Base-by-base conservation (phyloP, 768 basidiomycete genomes). In the Porphyrellus cyaneotinctus region DNA sequence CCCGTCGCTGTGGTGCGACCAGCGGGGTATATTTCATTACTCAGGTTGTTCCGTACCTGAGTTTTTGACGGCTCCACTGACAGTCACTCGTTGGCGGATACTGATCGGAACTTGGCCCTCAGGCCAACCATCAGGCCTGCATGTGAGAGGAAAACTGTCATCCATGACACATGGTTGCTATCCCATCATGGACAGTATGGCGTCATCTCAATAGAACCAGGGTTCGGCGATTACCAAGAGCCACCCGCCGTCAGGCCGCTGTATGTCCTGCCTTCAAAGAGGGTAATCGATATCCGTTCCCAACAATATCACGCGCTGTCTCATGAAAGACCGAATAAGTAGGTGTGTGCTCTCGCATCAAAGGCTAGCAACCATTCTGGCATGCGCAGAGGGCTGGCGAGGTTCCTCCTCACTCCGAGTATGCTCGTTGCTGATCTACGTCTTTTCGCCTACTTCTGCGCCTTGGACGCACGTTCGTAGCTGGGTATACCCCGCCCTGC, bases 291-390 rank as follows among this genome's bases (percentile, higher is more conserved):
- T 71, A 64, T 11, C 67, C 68, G 15, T 64, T 58, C 54, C 59
- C 51, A 41, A 50, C 31, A 15, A 63, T 67, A 52, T 58, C 49
- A 47, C 53, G 58, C 33, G 49, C 57, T 36, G 60, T 59, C 20
- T 51, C 53, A 11, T 61, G 64, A 48, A 57, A 58, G 12, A 52
- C 64, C 12, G 52, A 57, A 50, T 53, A 58, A 5, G 65, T 53
- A 58, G 6, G 65, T 57, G n/a, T 67, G 59, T 53, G 54, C 63
- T 39, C 64, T 65, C 11, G 62, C 64, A 37, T 67, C 71, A 37
- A 59, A 58, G 15, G 57, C 58, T 35, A 62, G 52, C 49, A 72
- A 48, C 66, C 62, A 69, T 51, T 64, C 67, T n/a, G 58, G 64
- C 26, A 28, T 28, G 26, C 9, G 26, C 37, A 58, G 52, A 9